These are phyloP conservation scores for Penicillium sp. DNA, from an alignment of 2,329 filamentous ascomycete species.

Conservation along the genomic window DNA sequence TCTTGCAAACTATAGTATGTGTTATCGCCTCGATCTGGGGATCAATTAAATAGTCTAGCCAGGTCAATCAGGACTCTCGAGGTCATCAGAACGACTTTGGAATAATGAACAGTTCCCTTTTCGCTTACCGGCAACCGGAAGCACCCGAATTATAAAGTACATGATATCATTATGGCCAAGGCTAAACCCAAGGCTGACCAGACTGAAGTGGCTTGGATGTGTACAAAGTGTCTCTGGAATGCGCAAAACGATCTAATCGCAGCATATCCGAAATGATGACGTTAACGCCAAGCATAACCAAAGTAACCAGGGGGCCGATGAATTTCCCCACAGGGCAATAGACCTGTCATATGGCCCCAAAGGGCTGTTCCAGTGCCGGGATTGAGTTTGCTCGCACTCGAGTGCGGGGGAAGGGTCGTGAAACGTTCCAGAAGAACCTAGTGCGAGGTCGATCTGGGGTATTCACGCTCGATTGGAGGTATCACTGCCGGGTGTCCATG, in stretches of 20 bases:
- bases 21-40: no score
- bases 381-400: constrained; percentile 9
- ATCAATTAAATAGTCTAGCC: no score
- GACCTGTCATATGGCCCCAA: background rate
- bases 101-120: background rate
- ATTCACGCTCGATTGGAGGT: background rate
- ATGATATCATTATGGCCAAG: background rate
- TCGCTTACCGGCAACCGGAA: background rate
- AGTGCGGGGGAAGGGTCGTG: constrained; percentile 12
- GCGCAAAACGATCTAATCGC: background rate
- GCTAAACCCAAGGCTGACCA: background rate
- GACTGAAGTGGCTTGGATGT: background rate
- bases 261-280: constrained; percentile 16
- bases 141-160: background rate
- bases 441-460: background rate
- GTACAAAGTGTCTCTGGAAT: background rate
- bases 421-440: constrained; percentile 27
- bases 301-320: background rate
- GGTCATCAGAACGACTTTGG: no score
- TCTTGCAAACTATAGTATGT: no score
- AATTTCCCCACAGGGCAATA: background rate
- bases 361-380: background rate
- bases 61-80: no score
- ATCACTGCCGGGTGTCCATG: constrained; percentile 27
- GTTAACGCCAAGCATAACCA: constrained; percentile 24